These are phyloP conservation scores for Yarrowia alimentaria DNA, from an alignment of 805 yeast species.

Conservation along the genomic window DNA sequence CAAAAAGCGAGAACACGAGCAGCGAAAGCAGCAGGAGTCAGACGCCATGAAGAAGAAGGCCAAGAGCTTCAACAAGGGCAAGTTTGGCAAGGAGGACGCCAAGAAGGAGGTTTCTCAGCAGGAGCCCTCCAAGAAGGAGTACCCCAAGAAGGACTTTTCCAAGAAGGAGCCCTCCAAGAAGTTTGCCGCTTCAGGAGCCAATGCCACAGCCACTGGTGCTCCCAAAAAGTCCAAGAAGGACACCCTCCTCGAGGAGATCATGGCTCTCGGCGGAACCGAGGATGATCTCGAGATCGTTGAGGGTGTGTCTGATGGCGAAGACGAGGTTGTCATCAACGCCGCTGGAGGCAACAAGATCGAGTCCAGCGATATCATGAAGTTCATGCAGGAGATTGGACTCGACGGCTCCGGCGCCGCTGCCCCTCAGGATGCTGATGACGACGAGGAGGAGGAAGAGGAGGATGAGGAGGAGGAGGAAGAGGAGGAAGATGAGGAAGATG, in stretches of 20 bases:
- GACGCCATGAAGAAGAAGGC: constrained; percentile 23
- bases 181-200: too few relatives aligned
- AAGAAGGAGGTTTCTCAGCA: not conserved
- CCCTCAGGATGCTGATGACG: constrained; percentile 24
- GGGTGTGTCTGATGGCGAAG: constrained; percentile 43
- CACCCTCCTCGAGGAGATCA: constrained; percentile 28
- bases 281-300: constrained; percentile 68
- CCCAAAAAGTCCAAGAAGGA: not conserved
- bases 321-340: constrained; percentile 38
- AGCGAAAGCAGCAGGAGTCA: constrained; percentile 22
- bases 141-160: not conserved
- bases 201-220: too few relatives aligned
- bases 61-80: constrained; percentile 22
- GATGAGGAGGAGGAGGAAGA: constrained; percentile 34
- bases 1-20: constrained; percentile 21
- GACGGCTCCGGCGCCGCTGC: not conserved
- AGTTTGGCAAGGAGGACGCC: constrained; percentile 15
- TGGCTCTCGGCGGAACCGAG: constrained; percentile 73
- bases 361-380: constrained; percentile 32
- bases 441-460: constrained; percentile 39
- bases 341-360: constrained; percentile 32
- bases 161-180: not conserved
- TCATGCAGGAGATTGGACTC: constrained; percentile 27
- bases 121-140: not conserved
- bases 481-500: constrained; percentile 34